Conservation (phyloP, 139 green algal genomes). For the Haematococcus lacustris region DNA sequence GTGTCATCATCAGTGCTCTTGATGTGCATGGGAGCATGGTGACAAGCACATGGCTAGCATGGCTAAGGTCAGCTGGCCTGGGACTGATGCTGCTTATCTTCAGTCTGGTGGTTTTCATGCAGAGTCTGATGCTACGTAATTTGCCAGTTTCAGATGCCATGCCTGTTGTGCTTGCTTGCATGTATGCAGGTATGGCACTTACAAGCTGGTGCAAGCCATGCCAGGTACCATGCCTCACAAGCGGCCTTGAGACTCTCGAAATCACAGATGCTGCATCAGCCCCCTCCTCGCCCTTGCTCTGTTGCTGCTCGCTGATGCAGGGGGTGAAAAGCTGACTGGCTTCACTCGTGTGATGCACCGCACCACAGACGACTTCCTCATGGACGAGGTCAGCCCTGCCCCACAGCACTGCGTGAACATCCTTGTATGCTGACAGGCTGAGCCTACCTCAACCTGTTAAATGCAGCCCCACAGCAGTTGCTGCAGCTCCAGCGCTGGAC, state of each 20-base stretch:
- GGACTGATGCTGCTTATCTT: not conserved
- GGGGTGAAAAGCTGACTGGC: conserved; percentile 61
- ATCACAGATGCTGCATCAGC: too few relatives aligned
- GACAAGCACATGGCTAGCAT: not conserved
- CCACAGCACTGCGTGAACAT: too few relatives aligned
- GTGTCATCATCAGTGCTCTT: not conserved
- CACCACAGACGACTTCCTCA: conserved; percentile 56
- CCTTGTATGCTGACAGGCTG: too few relatives aligned
- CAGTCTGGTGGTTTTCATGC: not conserved
- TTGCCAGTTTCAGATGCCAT: too few relatives aligned
- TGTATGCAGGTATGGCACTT: conserved; percentile 60
- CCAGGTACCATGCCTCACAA: too few relatives aligned
- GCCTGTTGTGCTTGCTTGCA: not conserved
- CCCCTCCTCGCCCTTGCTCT: too few relatives aligned
- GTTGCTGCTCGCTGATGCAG: too few relatives aligned
- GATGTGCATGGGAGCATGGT: not conserved
- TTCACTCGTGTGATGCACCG: conserved; percentile 88
- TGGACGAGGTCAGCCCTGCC: conserved; percentile 73
- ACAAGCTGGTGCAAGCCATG: conserved; percentile 59
- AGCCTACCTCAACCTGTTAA: too few relatives aligned
- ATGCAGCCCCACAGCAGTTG: too few relatives aligned
- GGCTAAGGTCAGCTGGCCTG: not conserved
- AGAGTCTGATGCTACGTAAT: too few relatives aligned
- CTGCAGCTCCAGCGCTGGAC: too few relatives aligned
- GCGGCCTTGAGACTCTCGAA: too few relatives aligned